phyloP scores from a whole-genome alignment of 2,329 filamentous ascomycete genomes.

The Colletotrichum spaethianum region DNA sequence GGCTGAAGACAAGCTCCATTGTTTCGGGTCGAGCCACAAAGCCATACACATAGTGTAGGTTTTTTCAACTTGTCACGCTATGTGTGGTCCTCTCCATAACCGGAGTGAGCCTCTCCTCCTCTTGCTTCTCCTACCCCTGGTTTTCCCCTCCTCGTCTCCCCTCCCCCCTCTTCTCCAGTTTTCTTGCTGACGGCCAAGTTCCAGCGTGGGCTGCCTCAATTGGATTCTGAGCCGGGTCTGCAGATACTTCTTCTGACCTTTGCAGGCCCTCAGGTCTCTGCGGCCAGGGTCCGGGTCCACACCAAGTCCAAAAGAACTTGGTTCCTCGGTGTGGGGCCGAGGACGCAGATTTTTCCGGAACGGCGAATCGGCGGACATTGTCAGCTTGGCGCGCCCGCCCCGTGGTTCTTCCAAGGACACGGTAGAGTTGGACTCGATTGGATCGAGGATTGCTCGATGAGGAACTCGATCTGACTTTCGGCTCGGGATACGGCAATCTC shows the following conservation, averaged over 20 bases:
- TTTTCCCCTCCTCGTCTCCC: neutral
- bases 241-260: neutral
- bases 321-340: slow-evolving; percentile 33
- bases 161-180: slow-evolving; percentile 7
- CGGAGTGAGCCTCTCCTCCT: too few relatives aligned
- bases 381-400: slow-evolving; percentile 25
- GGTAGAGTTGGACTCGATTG: neutral
- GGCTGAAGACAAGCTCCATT: neutral
- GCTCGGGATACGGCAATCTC: too few relatives aligned
- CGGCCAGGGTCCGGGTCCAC: slow-evolving; percentile 24
- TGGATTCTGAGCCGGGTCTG: neutral
- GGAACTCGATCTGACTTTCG: neutral
- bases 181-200: neutral
- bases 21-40: slow-evolving; percentile 1
- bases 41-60: neutral
- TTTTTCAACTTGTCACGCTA: slow-evolving; percentile 9
- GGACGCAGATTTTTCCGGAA: slow-evolving; percentile 36
- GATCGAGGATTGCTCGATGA: neutral
- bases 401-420: neutral
- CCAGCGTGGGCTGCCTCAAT: slow-evolving; percentile 29
- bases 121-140: neutral
- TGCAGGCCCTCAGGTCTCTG: neutral
- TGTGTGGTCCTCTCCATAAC: neutral
- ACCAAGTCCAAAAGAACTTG: slow-evolving; percentile 28
- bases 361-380: slow-evolving; percentile 16